Evolutionary conservation across 768 basidiomycete genomes (phyloP), one percentile per base, ranked within the genome.

Genomic region (Boletus bicolor): DNA sequence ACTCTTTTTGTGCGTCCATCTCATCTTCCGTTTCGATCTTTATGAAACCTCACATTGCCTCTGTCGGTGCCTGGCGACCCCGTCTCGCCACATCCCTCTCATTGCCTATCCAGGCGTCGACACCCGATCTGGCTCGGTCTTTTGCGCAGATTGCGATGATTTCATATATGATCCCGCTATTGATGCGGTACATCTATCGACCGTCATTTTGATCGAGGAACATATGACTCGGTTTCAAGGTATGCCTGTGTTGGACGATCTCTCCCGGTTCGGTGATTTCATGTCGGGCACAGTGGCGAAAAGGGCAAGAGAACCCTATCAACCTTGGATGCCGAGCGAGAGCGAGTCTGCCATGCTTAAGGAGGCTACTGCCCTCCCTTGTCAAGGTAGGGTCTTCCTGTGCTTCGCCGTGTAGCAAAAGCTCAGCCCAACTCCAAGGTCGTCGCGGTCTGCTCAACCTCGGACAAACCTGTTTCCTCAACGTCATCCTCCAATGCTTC

Each of bases 401-500:
- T 10, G 10, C 36, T 28, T 7, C 17, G 6, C 2, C n/a, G 38
- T 36, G 15, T 5, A 15, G 21, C 10, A 7, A 3, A 36, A 15
- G 35, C 54, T 54, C 26, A 63, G 21, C 39, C 38, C 37, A 35
- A 44, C 50, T 3, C 42, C 41, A 5, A 91, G 91, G 86, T 49
- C 84, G 90, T n/a, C 79, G 90, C 54, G 93, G 93, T 0, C 77
- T 96, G 4, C 74, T 93, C 42, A 95, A 96, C 70, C 82, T 96
- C 0, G 92, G 93, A 2, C 87, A 93, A 69, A 98, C 94, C 0
- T 98, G 96, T 67, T 98, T 93, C 74, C 79, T 98, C 63, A 96
- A 93, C 60, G 93, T 88, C 49, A 85, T 97, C 21, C 79, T 98
- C 11, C 96, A 98, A 70, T 84, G 83, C 12, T 86, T 98, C 64